phyloP scores from a whole-genome alignment of 129 eudicot species.

The Solidago caesia region DNA sequence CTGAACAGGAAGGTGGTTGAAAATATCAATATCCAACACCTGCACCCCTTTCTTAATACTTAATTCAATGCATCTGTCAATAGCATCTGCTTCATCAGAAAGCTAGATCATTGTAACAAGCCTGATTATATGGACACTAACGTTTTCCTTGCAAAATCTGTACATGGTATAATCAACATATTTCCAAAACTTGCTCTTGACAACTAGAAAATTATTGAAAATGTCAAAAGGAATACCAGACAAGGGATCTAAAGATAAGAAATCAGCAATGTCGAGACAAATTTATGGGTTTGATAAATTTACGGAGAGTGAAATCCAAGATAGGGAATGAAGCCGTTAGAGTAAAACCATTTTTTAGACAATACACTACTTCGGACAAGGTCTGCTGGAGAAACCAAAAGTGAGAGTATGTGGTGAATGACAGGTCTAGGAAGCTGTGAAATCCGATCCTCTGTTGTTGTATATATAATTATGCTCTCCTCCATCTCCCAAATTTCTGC shows the following conservation, averaged over 20 bases:
- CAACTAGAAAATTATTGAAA: neutral
- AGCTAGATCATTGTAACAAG: neutral
- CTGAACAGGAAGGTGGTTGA: too few species aligned
- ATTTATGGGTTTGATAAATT: neutral
- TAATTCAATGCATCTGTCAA: neutral
- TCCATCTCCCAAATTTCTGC: neutral
- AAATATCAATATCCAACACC: neutral
- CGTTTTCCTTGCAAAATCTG: conserved; percentile 5
- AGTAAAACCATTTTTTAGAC: neutral
- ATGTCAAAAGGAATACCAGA: too few species aligned
- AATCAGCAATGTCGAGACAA: neutral
- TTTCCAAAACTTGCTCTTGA: neutral
- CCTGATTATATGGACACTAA: neutral
- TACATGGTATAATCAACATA: neutral
- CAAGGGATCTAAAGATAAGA: neutral
- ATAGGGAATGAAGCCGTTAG: neutral
- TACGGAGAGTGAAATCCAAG: neutral
- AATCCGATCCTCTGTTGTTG: conserved; percentile 1
- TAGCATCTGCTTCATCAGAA: neutral
- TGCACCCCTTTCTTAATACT: neutral
- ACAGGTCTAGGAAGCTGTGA: neutral
- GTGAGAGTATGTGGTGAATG: neutral
- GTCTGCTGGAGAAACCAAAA: neutral
- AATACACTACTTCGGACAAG: neutral
- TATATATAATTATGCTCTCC: neutral